Evolutionary conservation across 352 stramenopile species (phyloP), one percentile per base, ranked within the genome.

Genomic region (Phytophthora meadii): DNA sequence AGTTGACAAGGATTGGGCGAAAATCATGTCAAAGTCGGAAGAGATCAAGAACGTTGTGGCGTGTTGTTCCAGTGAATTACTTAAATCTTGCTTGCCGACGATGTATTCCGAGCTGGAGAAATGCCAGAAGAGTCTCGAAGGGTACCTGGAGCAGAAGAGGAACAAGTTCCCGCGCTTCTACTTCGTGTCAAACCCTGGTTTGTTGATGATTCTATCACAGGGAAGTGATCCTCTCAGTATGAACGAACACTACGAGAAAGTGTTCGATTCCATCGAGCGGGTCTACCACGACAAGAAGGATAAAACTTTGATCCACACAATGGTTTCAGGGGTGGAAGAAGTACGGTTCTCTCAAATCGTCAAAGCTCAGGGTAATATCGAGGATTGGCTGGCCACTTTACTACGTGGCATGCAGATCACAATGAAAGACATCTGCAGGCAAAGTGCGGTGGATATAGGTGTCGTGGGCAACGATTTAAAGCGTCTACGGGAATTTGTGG

Each of bases 91-190:
- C 59, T 74, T 99, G 25, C 97, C 97, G 22, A 97, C 93, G 7
- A 99, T 99, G 94, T 99, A 99, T 72, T 85, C 85, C 49, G 97
- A 99, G 76, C 83, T 99, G 6, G 97, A 99, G 69, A 99, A 98
- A 65, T 99, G 97, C 63, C 97, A 99, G 68, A 99, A 99, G 77
- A 98, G 90, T 17, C 89, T 99, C 2, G 95, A 99, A 68, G 97
- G 95, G 0, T 99, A 99, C 77, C 75, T 99, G 19, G 97, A 99
- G 67, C 93, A 98, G 72, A 99, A 99, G 70, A 92, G 98, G 47
- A 98, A 98, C 77, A 98, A 98, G 67, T 99, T 99, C 66, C 97
- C 97, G 17, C 89, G 97, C 19, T 99, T 99, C 83, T 99, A 99
- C 78, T 99, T 99, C 61, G 97, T 99, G 1, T 99, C 96, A 7